Evolutionary conservation across 306 rosid species (phyloP), one percentile per base, ranked within the genome.

Genomic region (Sicyos baderoa): DNA sequence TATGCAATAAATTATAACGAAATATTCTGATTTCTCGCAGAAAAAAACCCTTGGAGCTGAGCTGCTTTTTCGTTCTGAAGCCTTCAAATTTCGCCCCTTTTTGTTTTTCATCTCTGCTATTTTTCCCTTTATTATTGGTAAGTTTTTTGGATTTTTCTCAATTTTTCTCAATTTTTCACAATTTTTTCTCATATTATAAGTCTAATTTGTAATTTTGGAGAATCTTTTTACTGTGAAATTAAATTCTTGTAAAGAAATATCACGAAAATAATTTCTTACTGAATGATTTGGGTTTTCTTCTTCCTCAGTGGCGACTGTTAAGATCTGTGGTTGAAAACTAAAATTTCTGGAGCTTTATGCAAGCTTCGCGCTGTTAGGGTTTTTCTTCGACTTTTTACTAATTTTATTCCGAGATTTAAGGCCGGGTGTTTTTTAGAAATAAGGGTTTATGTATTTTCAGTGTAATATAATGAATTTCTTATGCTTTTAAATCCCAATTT

Each of bases 101-200:
- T 66, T 66, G 66, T 72, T 54, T 35, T 76, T 13, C 54, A 49
- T 23, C 77, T 47, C 77, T 23, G 62, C 76, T 72, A 42, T n/a
- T 54, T 54, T 76, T 60, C 51, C 13, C 13, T 51, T 4, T 44
- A 58, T 65, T 61, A 72, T 37, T 72, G 84, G 81, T 80, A 71
- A 63, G 84, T 70, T n/a, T 27, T 48, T 21, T 35, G 16, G 21
- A 10, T 15, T 54, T 50, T 70, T 51, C 44, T 45, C 42, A 35
- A 35, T 17, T 9, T 9, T 50, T 72, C 23, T 21, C 27, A 35
- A 35, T 17, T 9, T 9, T 50, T 72, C 23, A 21, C 27, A 54
- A 15, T 23, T 71, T 76, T 17, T 72, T 45, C 56, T 57, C 54
- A 2, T 45, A 15, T 35, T 64, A 25, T 23, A 17, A 5, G 1